Conservation (phyloP, 306 rosid species). For the Datisca glomerata region DNA sequence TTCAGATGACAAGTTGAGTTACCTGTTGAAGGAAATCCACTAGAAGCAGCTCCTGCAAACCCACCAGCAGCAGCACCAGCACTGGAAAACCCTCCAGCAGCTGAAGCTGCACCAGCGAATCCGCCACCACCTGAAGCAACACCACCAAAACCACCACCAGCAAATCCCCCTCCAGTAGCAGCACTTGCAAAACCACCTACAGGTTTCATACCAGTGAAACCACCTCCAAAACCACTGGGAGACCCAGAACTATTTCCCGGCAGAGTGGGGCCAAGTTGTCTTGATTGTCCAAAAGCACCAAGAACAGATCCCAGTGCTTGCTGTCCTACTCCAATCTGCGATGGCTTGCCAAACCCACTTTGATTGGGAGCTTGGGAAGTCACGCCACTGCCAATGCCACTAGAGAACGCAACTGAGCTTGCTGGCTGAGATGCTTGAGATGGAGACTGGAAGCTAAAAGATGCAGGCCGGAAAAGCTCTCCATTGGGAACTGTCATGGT, state of each 20-base stretch:
- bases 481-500: conserved; percentile 48
- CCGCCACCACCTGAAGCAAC: conserved; percentile 30
- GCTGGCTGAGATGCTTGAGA: conserved; percentile 36
- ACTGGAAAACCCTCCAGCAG: conserved; percentile 32
- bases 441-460: conserved; percentile 54
- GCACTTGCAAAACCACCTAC: conserved; percentile 24
- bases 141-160: conserved; percentile 16
- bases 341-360: conserved; percentile 54
- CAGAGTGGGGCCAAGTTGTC: conserved; percentile 63
- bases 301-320: conserved; percentile 87
- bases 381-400: conserved; percentile 42
- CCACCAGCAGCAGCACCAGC: conserved; percentile 15
- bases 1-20: not conserved
- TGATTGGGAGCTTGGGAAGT: conserved; percentile 35
- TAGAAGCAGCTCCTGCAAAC: conserved; percentile 13
- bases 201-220: conserved; percentile 21
- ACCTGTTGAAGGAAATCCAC: conserved; percentile 16
- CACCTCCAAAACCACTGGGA: conserved; percentile 47
- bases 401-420: conserved; percentile 42
- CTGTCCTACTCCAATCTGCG: conserved; percentile 69
- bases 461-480: conserved; percentile 76
- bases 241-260: conserved; percentile 49
- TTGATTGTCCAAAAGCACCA: conserved; percentile 86
- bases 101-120: conserved; percentile 19
- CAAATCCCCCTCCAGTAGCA: conserved; percentile 37